Evolutionary conservation across 352 stramenopile species (phyloP).

Genomic region (Saprolegnia diclina): DNA sequence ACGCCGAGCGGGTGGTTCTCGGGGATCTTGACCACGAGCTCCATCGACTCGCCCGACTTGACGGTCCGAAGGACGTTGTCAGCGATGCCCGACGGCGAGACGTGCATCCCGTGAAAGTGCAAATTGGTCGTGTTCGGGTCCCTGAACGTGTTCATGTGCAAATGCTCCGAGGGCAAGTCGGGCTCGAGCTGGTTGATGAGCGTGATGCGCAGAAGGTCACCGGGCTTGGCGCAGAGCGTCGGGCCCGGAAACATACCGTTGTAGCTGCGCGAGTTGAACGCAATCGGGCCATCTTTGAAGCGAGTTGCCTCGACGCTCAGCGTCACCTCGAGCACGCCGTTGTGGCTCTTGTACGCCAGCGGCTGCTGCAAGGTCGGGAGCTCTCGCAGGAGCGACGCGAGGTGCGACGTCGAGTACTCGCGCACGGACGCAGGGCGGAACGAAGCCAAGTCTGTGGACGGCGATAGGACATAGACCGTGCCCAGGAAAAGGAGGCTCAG

Average conservation of each 20-base stretch:
- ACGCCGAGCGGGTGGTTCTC: slow-evolving; percentile 56
- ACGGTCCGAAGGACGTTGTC: slow-evolving; percentile 69
- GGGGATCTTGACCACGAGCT: slow-evolving; percentile 54
- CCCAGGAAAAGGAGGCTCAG: background rate
- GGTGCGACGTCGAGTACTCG: background rate
- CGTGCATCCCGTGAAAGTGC: slow-evolving; percentile 79
- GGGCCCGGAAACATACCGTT: slow-evolving; percentile 53
- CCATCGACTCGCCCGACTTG: slow-evolving; percentile 42
- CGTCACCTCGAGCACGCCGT: slow-evolving; percentile 60
- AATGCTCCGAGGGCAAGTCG: slow-evolving; percentile 15
- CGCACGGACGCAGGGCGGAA: background rate
- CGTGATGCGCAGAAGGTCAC: slow-evolving; percentile 55
- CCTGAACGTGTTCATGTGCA: slow-evolving; percentile 51
- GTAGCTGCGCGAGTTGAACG: slow-evolving; percentile 68
- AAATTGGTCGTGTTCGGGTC: slow-evolving; percentile 73
- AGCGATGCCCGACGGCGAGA: slow-evolving; percentile 59
- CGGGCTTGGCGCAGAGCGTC: slow-evolving; percentile 50
- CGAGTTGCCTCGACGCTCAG: slow-evolving; percentile 41
- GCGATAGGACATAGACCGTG: background rate
- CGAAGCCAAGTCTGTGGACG: background rate
- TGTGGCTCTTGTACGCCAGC: slow-evolving; percentile 1
- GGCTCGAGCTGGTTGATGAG: slow-evolving; percentile 51
- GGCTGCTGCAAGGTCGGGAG: slow-evolving; percentile 7
- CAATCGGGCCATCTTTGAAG: slow-evolving; percentile 48
- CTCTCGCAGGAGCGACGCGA: background rate